Evolutionary conservation across 1,284 basidiomycete species (phyloP), one percentile per base, ranked within the genome.

Genomic region (Coniferiporia weirii): DNA sequence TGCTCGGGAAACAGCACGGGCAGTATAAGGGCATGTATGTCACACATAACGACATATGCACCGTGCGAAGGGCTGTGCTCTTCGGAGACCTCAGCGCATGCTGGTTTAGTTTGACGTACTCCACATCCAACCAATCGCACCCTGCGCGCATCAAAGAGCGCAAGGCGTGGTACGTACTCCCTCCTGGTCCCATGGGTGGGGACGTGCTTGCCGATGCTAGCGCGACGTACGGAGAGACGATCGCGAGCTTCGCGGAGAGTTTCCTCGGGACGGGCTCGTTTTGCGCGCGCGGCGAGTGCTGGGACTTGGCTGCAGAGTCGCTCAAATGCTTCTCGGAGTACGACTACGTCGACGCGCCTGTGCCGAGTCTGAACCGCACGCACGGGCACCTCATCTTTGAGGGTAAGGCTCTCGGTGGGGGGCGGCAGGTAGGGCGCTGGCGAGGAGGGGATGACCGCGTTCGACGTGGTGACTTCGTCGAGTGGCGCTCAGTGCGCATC

Each of bases 311-410:
- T 13, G 69, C 72, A 61, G 77, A 82, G 66, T 81, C 75, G 34
- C 69, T 83, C 56, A 75, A 76, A 62, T 73, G 74, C 49, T 75
- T 79, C 64, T 66, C 71, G 8, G 68, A 73, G 52, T 77, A 70
- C 66, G 74, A 77, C 60, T 76, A 77, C 61, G 68, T 78, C 36
- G 75, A 78, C 10, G 69, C 70, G 57, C 80, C 82, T 15, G 69
- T 83, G 19, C 76, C 75, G 40, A 79, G 76, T 62, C 73, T 79
- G 34, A 72, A 72, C 49, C 73, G 79, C 54, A 82, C 79, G 36
- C 82, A 84, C 62, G 82, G 82, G 0, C 79, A 82, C 64, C 72
- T 83, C 40, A 75, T 83, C 58, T 83, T 73, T 63, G 72, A 73
- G 52, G 80, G 76, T 8, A 69, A 67, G 40, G 79, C 77, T 17